These are phyloP conservation scores for Cordyceps cicadae DNA, from an alignment of 2,329 filamentous ascomycete species.

Conservation along the genomic window DNA sequence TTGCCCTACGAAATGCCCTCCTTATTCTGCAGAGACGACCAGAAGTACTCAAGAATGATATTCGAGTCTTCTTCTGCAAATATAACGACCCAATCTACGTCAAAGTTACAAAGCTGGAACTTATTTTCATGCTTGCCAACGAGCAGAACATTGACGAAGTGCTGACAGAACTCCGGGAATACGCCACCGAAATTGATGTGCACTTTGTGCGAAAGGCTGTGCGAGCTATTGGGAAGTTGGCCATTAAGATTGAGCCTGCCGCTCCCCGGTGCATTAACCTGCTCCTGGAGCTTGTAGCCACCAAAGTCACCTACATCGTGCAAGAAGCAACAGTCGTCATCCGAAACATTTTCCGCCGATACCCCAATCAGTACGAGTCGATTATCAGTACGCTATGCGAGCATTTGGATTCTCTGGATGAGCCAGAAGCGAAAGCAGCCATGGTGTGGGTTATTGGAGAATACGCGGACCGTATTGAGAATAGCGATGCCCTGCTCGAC, in stretches of 20 bases:
- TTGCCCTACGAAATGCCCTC: conserved; percentile 86
- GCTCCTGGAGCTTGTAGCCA: conserved; percentile 84
- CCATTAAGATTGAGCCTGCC: conserved; percentile 96
- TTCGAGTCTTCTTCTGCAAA: conserved; percentile 99
- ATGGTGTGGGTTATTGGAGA: conserved; percentile 99
- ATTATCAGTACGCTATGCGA: conserved; percentile 95
- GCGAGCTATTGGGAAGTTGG: conserved; percentile 91
- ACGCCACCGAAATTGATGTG: conserved; percentile 96
- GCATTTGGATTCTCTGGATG: conserved; percentile 90
- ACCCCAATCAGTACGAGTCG: conserved; percentile 96
- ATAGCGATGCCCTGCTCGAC: conserved; percentile 85
- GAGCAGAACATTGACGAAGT: conserved; percentile 95
- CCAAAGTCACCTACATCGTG: conserved; percentile 98
- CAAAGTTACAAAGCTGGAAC: conserved; percentile 95
- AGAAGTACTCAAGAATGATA: conserved; percentile 91
- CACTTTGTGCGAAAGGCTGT: conserved; percentile 98
- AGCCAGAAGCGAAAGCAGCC: conserved; percentile 94
- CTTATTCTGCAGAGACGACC: conserved; percentile 88
- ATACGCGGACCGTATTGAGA: conserved; percentile 95
- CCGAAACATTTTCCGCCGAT: conserved; percentile 97
- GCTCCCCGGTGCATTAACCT: conserved; percentile 87
- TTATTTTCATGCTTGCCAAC: conserved; percentile 97
- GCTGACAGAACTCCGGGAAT: conserved; percentile 86
- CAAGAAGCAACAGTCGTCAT: conserved; percentile 99
- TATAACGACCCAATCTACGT: conserved; percentile 99